Base-by-base conservation (phyloP, 345 rosid genomes). In the Cochlearia excelsa region DNA sequence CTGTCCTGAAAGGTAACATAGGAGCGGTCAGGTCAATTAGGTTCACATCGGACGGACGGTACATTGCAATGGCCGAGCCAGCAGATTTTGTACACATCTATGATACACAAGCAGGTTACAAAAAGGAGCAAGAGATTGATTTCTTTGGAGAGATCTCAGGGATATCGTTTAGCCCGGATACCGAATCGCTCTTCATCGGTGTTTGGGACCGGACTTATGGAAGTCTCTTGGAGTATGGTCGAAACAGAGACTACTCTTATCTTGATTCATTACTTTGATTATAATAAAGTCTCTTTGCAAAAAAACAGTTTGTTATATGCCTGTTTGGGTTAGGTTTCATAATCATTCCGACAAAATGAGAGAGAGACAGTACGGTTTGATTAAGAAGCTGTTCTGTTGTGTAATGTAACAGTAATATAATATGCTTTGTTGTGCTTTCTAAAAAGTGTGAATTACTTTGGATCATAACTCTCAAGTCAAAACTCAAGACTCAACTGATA, bases 151-250 rank as follows among this genome's bases (percentile, higher is more conserved):
- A 87, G 77, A 81, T 87, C 33, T 84, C 92, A 0, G 95, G 95
- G 33, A 74, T 87, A 46, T 81, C 92, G 16, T 87, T 79, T 70
- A 87, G 95, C 61, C 92, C 95, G 0, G 92, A 84, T 65, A 75
- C 92, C 0, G 95, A 87, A 50, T 80, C 89, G 9, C 92, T 87
- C 35, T 87, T 78, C 53, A 59, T 87, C 7, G 95, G 95, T 42
- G 87, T 87, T 50, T 84, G 92, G 89, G 95, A 87, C 72, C 84
- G 92, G 46, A 83, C 89, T 26, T 87, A 87, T 47, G 89, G 92
- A 38, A 83, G 95, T 82, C 92, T 87, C 57, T 79, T 87, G 26
- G 87, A 87, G 76, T 87, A 82, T 47, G 80, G 79, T 7, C 84
- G 95, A 33, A 58, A 78, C 72, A 78, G 89, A 74, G 79, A 80